Conservation (phyloP, 1,284 basidiomycete genomes). For the Puccinia polysora region DNA sequence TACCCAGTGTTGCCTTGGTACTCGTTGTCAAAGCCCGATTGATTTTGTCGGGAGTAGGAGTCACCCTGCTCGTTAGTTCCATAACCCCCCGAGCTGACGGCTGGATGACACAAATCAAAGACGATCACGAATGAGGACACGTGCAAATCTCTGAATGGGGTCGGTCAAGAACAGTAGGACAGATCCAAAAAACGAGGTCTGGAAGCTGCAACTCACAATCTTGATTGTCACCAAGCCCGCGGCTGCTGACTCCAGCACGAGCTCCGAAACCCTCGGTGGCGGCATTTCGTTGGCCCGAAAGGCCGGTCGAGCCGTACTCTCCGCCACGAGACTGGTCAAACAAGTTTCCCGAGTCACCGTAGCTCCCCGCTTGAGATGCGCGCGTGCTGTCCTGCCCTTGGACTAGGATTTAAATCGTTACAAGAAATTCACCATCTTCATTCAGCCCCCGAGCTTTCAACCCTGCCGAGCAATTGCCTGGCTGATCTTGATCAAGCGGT, state of each 20-base stretch:
- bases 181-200: no score
- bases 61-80: slow-evolving; percentile 33
- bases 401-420: not conserved
- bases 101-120: not conserved
- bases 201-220: slow-evolving; percentile 9
- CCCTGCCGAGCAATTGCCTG: not conserved
- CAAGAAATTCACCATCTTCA: not conserved
- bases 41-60: slow-evolving; percentile 32
- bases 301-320: not conserved
- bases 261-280: slow-evolving; percentile 1
- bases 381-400: slow-evolving; percentile 15
- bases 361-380: slow-evolving; percentile 9
- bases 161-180: not conserved
- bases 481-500: not conserved
- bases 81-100: slow-evolving; percentile 28
- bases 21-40: slow-evolving; percentile 37
- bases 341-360: slow-evolving; percentile 24
- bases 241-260: slow-evolving; percentile 1
- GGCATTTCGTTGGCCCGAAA: not conserved
- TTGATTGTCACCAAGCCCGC: slow-evolving; percentile 20
- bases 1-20: not conserved
- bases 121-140: not conserved
- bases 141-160: not conserved
- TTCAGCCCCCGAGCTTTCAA: not conserved
- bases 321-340: not conserved